Percentiles rank a stretch among this genome's conserved stretches.
Evolutionary conservation across 257 asterid genomes (phyloP).

Genomic region (Primulina huaijiensis): DNA sequence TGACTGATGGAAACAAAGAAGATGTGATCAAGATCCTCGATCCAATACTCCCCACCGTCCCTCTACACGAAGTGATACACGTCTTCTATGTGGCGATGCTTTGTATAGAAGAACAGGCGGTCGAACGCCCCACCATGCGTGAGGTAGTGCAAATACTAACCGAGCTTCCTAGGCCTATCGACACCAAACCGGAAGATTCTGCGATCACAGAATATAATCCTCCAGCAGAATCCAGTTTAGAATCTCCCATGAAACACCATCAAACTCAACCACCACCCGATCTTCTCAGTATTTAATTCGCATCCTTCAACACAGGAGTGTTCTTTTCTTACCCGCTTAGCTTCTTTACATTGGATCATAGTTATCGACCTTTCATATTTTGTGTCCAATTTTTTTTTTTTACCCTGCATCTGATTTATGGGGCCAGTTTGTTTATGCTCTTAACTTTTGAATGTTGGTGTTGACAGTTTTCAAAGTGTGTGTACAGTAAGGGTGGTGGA

Average conservation of each 20-base stretch:
- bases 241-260: constrained; percentile 38
- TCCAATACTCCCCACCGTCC: constrained; percentile 74
- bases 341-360: not conserved
- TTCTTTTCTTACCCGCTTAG: not conserved
- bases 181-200: constrained; percentile 43
- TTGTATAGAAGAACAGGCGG: constrained; percentile 93
- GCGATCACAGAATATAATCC: constrained; percentile 30
- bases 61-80: constrained; percentile 84
- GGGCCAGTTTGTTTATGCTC: not conserved
- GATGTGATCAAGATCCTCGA: constrained; percentile 77
- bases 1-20: constrained; percentile 79
- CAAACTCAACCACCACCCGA: constrained; percentile 35
- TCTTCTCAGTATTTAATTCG: constrained; percentile 40
- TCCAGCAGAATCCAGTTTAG: constrained; percentile 41
- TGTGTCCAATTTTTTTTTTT: not conserved
- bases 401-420: not conserved
- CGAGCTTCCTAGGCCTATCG: constrained; percentile 66
- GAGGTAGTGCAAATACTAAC: constrained; percentile 92
- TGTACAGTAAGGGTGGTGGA: not conserved
- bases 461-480: not conserved
- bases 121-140: constrained; percentile 95
- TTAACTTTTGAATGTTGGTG: not conserved
- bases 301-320: not conserved
- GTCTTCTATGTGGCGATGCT: constrained; percentile 93
- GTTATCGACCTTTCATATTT: not conserved